phyloP scores from a whole-genome alignment of 2,329 filamentous ascomycete genomes.

The Eurotiales sp. region DNA sequence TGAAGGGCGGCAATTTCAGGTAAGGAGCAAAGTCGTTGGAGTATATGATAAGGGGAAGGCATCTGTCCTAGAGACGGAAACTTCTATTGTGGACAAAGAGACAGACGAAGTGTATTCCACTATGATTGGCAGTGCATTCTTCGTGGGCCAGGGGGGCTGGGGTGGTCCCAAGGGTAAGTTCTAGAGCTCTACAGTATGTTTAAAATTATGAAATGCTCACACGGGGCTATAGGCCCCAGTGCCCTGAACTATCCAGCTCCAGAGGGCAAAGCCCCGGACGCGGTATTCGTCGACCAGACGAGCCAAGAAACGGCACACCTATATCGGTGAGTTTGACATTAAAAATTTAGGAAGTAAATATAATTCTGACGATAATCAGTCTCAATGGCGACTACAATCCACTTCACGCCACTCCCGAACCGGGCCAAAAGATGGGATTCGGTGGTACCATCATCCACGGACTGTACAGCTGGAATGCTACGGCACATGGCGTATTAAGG shows the following conservation, averaged over 20 bases:
- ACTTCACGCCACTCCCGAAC: constrained; percentile 80
- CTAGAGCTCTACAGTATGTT: too few relatives aligned
- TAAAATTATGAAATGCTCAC: not conserved
- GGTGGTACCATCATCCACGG: constrained; percentile 87
- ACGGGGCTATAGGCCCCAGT: constrained; percentile 51
- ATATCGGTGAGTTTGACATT: constrained; percentile 53
- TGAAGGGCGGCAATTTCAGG: constrained; percentile 69
- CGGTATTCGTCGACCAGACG: constrained; percentile 66
- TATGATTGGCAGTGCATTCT: constrained; percentile 69
- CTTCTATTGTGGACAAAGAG: constrained; percentile 66
- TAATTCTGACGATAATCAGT: constrained; percentile 38
- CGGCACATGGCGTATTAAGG: constrained; percentile 69
- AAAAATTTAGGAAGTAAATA: not conserved
- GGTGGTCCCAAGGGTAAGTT: constrained; percentile 75
- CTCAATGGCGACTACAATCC: constrained; percentile 95
- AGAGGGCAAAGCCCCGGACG: constrained; percentile 66
- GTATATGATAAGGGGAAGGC: constrained; percentile 89
- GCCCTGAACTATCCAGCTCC: constrained; percentile 76
- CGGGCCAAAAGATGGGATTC: constrained; percentile 85
- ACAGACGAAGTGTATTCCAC: constrained; percentile 68
- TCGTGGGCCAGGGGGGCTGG: constrained; percentile 77
- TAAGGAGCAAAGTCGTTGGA: constrained; percentile 72
- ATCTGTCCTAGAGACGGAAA: constrained; percentile 76
- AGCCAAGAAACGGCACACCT: constrained; percentile 68
- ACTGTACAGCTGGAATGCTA: constrained; percentile 80